Conservation (phyloP, 73 alveolate genomes). For the Paramecium primaurelia region DNA sequence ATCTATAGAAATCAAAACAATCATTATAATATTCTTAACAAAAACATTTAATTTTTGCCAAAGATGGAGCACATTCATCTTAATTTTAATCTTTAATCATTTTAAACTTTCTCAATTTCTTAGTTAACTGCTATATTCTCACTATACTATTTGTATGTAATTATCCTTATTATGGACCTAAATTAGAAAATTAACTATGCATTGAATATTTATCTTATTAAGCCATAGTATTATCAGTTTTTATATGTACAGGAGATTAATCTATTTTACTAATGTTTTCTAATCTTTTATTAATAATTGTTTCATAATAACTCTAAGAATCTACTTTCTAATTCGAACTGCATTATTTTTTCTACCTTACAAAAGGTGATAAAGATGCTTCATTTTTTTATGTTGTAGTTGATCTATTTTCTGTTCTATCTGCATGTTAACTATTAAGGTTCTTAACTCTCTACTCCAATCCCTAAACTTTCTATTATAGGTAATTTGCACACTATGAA, state of each 20-base stretch:
- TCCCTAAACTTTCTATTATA: constrained; percentile 26
- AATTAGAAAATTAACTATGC: not conserved
- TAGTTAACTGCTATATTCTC: not conserved
- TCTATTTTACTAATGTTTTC: constrained; percentile 1
- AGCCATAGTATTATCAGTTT: not conserved
- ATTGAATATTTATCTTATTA: not conserved
- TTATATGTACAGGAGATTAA: not conserved
- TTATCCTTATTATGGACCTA: not conserved
- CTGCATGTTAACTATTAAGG: constrained; percentile 36
- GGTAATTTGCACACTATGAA: not conserved
- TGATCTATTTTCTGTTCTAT: not conserved
- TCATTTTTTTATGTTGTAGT: not conserved
- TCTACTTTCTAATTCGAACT: not conserved
- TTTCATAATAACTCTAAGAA: constrained; percentile 5
- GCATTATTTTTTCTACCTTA: not conserved
- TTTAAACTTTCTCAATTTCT: constrained; percentile 27
- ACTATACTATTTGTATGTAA: not conserved
- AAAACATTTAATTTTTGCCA: constrained; percentile 34
- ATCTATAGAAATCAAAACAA: constrained; percentile 40
- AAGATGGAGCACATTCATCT: constrained; percentile 40
- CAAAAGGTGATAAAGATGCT: not conserved
- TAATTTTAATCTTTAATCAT: constrained; percentile 21
- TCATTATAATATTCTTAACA: constrained; percentile 22
- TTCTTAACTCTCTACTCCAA: constrained; percentile 37
- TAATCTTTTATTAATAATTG: not conserved